Conservation (phyloP, 2,329 filamentous ascomycete species). For the Fusarium chlamydosporum region DNA sequence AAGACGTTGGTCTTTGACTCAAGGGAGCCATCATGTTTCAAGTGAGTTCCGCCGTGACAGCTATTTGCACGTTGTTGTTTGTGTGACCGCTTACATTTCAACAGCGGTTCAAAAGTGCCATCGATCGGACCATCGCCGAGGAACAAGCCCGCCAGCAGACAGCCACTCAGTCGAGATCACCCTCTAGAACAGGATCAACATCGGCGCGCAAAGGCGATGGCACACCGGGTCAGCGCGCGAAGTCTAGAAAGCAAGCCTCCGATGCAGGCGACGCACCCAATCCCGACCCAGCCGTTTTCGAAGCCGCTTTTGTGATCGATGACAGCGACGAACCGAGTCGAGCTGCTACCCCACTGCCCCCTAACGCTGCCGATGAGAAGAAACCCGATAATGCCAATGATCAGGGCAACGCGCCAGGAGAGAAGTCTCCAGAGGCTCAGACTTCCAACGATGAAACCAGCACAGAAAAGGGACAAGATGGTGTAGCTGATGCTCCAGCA, state of each 20-base stretch:
- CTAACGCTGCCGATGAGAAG: slow-evolving; percentile 56
- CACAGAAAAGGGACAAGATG: slow-evolving; percentile 44
- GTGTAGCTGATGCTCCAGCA: slow-evolving; percentile 25
- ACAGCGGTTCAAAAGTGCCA: slow-evolving; percentile 85
- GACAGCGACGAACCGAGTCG: slow-evolving; percentile 80
- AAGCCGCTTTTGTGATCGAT: slow-evolving; percentile 87
- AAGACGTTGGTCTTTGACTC: slow-evolving; percentile 40
- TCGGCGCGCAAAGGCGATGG: slow-evolving; percentile 60
- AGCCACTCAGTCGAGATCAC: slow-evolving; percentile 61
- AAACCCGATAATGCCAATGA: slow-evolving; percentile 36
- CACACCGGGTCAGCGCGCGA: slow-evolving; percentile 50
- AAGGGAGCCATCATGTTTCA: slow-evolving; percentile 53
- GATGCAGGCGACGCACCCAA: slow-evolving; percentile 62
- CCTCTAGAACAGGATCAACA: slow-evolving; percentile 57
- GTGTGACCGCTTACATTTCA: slow-evolving; percentile 10
- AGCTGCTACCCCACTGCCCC: slow-evolving; percentile 69
- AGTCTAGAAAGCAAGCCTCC: slow-evolving; percentile 58
- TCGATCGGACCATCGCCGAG: slow-evolving; percentile 89
- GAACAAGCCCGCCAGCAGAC: slow-evolving; percentile 85
- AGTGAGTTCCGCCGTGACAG: slow-evolving; percentile 43
- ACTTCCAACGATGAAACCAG: slow-evolving; percentile 33
- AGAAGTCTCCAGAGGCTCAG: slow-evolving; percentile 29
- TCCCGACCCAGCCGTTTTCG: slow-evolving; percentile 89
- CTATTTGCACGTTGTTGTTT: neutral
- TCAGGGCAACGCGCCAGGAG: slow-evolving; percentile 39